Base-by-base conservation (phyloP, 2,329 filamentous ascomycete species). In the Onygena corvina region DNA sequence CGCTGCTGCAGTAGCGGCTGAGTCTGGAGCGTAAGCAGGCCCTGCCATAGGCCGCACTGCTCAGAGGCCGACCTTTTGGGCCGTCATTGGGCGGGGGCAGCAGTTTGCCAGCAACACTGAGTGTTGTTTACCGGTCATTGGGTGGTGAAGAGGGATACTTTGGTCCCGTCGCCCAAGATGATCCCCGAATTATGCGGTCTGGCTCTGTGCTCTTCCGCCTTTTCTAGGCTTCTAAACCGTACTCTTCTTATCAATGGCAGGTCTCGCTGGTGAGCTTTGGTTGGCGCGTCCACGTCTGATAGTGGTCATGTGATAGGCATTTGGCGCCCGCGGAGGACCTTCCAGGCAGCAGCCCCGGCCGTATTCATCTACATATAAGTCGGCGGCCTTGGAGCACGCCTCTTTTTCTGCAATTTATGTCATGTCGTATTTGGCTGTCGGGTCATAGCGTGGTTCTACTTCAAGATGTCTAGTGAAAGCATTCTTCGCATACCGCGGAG, bases 401-500 rank as follows among this genome's bases (percentile, higher is more conserved):
- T 42, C 36, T 18, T 23, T 27, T 27, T 14, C 12, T 27, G 27
- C 14, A 3, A n/a, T 14, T n/a, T 42, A 27, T 20, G n/a, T 20
- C 27, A 18, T 36, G 36, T 42, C 27, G 36, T n/a, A 23, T 8
- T 42, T 20, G 36, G 12, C 16, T 11, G 18, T 25, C 16, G n/a
- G n/a, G n/a, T 12, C 7, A 33, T 38, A 11, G 11, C 14, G 16
- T 20, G 23, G 14, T 21, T 20, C 3, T 30, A n/a, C n/a, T 21
- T 38, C 25, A 36, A 12, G 7, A 56, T 56, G 54, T 35, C 36
- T 5, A 46, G 27, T 23, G 53, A 64, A n/a, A 64, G 60, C 50
- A 67, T 79, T 48, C 56, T 79, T 29, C 71, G 72, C 33, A 63
- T 80, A 54, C 64, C 67, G 38, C 69, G 75, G 44, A 72, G 71